Evolutionary conservation across 352 stramenopile species (phyloP), one percentile per base, ranked within the genome.

Genomic region (Pelagophyceae sp.): DNA sequence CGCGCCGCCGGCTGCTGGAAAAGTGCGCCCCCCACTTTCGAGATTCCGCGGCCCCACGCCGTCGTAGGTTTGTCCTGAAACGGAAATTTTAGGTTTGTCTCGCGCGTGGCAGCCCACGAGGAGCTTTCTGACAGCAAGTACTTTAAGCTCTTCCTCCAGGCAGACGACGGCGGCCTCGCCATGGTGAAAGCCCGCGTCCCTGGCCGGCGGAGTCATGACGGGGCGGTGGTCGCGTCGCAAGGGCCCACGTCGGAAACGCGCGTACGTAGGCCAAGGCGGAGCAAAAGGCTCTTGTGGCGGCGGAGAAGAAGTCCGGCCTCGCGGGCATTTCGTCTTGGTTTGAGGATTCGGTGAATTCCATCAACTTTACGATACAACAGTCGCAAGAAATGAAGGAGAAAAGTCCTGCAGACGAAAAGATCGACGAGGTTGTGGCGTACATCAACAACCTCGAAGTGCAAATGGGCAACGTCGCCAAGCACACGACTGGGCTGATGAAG

Each of bases 341-440:
- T 0, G 83, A 85, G 32, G 86, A 90, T 78, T 76, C 89, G 33
- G 84, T 90, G 1, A 78, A 80, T 35, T 86, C 80, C 19, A 35
- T 80, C 29, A 90, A 89, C 78, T 82, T 83, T 1, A 85, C 90
- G 77, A 86, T 86, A 69, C 89, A 89, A 71, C 89, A 86, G 0
- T 84, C 90, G 71, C 81, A 79, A 0, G 83, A 82, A 27, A 83
- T 89, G 77, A 77, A 90, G 35, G 84, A 90, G 0, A 75, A 80
- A 32, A 85, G 79, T 0, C 87, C 89, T 0, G 92, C 93, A 27
- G 94, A 98, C 81, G 78, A 96, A 23, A 86, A 97, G 80, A 94
- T 98, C 77, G 93, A 97, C 67, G 93, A 98, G 80, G 96, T 98
- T 82, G 91, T 96, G 81, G 87, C 89, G 19, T 98, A 98, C 83